Evolutionary conservation across 2,329 filamentous ascomycete genomes (phyloP), one percentile per base, ranked within the genome.

Genomic region (Aspergillus nomiae): DNA sequence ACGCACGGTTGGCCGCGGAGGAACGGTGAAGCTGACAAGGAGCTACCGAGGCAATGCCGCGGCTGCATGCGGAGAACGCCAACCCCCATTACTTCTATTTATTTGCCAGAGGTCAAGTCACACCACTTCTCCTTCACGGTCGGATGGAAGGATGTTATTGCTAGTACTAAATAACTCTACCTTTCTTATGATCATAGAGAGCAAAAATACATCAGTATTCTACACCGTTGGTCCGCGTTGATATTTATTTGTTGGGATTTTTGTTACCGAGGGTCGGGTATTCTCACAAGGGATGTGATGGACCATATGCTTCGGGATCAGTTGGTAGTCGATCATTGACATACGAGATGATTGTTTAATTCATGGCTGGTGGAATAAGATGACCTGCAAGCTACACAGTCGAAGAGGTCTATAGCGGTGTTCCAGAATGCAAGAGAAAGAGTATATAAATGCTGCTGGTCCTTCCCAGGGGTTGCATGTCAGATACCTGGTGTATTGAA

Each of bases 31-130:
- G 48, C 36, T 62, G 63, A 58, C 32, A 12, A 10, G 8, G 12
- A 12, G 51, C 16, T 53, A 16, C 64, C 64, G 64, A 66, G 64
- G 62, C 62, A 64, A 65, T 55, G 38, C 34, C 21, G 63, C 70
- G 70, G 70, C 66, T 71, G 70, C 70, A 73, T 70, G 71, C 71
- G 65, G 67, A 59, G 43, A 48, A 21, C 45, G 4, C n/a, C 34
- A 43, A 43, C 30, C 21, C 28, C 43, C 16, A 30, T 30, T n/a
- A 16, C 14, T 16, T 2, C 5, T 6, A 28, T 28, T 28, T 28
- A 28, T 4, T 28, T 28, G 5, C 14, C 5, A 6, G 12, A 16
- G 11, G n/a, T 46, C 24, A 12, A 36, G 34, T 30, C 38, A 32
- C 28, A 34, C 43, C 36, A 41, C 34, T 56, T 11, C 10, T 30